Evolutionary conservation across 2,329 filamentous ascomycete species (phyloP).

Genomic region (Dothideomycetes sp.): DNA sequence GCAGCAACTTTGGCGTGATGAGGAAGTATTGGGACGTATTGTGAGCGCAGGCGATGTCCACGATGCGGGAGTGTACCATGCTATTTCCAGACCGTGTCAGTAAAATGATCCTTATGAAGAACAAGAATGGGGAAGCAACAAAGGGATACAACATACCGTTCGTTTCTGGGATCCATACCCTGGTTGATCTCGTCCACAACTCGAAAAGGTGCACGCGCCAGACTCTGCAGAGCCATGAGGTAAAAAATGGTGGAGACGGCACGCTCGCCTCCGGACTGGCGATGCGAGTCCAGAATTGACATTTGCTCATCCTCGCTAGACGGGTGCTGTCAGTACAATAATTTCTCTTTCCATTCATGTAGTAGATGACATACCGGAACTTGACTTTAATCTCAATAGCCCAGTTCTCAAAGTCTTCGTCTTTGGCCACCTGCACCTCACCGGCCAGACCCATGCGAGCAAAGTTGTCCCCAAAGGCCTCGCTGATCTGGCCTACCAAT

Average conservation of each 20-base stretch:
- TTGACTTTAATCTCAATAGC: conserved; percentile 88
- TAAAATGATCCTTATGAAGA: neutral
- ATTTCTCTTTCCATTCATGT: neutral
- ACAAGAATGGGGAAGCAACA: no score
- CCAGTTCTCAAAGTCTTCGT: conserved; percentile 81
- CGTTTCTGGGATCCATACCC: conserved; percentile 97
- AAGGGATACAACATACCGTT: conserved; percentile 46
- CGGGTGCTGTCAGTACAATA: conserved; percentile 10
- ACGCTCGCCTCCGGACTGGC: conserved; percentile 91
- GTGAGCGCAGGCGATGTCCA: conserved; percentile 86
- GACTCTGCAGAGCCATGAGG: conserved; percentile 91
- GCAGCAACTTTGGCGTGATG: conserved; percentile 91
- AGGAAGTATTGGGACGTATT: conserved; percentile 74
- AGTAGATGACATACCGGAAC: conserved; percentile 56
- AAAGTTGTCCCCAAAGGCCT: conserved; percentile 88
- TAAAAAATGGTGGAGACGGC: conserved; percentile 98
- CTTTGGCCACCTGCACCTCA: conserved; percentile 79
- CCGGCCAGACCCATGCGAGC: conserved; percentile 88
- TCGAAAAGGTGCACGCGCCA: conserved; percentile 89
- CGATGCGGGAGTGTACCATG: conserved; percentile 96
- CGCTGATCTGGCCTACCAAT: conserved; percentile 70
- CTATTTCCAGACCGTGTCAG: conserved; percentile 10
- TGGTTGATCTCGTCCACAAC: conserved; percentile 99
- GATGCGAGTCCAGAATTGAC: conserved; percentile 77
- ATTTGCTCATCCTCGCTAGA: conserved; percentile 69